Evolutionary conservation across 176 grass and related monocot species (phyloP).

Genomic region (Tillandsia leiboldiana): DNA sequence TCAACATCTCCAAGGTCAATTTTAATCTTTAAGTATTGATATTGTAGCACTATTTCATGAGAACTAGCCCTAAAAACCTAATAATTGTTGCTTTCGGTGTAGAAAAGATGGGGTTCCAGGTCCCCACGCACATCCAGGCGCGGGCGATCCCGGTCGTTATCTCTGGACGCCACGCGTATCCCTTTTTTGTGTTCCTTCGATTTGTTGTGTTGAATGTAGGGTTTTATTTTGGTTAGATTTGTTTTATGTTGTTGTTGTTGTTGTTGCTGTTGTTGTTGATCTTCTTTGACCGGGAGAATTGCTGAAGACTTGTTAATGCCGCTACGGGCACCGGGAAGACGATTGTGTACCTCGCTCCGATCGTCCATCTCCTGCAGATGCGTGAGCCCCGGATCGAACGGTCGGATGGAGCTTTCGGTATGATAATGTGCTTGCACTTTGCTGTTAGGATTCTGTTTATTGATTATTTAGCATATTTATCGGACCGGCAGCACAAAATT

Average conservation of each 20-base stretch:
- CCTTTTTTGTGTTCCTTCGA: not conserved
- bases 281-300: not conserved
- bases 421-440: not conserved
- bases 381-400: conserved; percentile 68
- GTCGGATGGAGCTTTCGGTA: conserved; percentile 86
- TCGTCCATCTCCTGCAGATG: conserved; percentile 86
- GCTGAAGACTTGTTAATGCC: conserved; percentile 84
- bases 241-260: not conserved
- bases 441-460: not conserved
- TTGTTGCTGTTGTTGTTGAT: conserved; percentile 1
- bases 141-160: conserved; percentile 73
- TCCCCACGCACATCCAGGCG: conserved; percentile 76
- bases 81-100: not conserved
- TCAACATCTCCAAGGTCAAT: conserved; percentile 70
- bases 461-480: not conserved
- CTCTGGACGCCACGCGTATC: conserved; percentile 78
- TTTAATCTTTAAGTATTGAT: not conserved
- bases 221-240: not conserved
- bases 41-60: not conserved
- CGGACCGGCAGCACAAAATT: too few species aligned
- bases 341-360: conserved; percentile 72
- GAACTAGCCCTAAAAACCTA: not conserved
- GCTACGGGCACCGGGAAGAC: conserved; percentile 94
- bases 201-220: not conserved
- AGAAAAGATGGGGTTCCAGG: conserved; percentile 91